These are phyloP conservation scores for Physaria fendleri DNA, from an alignment of 345 rosid species.

Conservation along the genomic window DNA sequence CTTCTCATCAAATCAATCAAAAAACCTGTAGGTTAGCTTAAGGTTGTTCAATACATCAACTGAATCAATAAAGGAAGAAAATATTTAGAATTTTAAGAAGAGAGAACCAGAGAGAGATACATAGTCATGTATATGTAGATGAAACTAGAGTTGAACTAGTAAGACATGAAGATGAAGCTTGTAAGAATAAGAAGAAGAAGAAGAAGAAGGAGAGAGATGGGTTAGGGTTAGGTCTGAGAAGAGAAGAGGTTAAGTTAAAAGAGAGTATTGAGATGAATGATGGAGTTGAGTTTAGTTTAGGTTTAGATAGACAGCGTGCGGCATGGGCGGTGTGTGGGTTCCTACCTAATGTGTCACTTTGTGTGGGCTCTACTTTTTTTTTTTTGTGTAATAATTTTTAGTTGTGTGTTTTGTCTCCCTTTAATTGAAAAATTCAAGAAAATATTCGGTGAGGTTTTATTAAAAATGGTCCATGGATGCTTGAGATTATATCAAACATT, in stretches of 20 bases:
- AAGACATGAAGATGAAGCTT: slow-evolving; percentile 27
- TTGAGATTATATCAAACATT: slow-evolving; percentile 19
- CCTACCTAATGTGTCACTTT: slow-evolving; percentile 29
- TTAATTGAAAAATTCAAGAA: too few species aligned
- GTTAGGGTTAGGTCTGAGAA: slow-evolving; percentile 37
- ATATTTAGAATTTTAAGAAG: background rate
- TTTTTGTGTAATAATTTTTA: slow-evolving; percentile 24
- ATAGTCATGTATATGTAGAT: slow-evolving; percentile 21
- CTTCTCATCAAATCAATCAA: slow-evolving; percentile 12
- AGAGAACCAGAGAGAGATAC: too few species aligned
- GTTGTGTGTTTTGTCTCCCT: slow-evolving; percentile 14
- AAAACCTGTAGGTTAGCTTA: slow-evolving; percentile 11
- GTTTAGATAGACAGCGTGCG: slow-evolving; percentile 60
- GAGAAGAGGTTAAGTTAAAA: too few species aligned
- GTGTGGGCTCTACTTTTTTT: slow-evolving; percentile 39
- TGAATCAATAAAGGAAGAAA: background rate
- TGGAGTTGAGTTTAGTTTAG: slow-evolving; percentile 42
- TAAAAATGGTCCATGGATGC: slow-evolving; percentile 28
- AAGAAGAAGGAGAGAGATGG: slow-evolving; percentile 10
- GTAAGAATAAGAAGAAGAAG: slow-evolving; percentile 14
- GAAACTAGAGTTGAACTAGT: slow-evolving; percentile 25
- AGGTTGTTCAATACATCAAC: slow-evolving; percentile 6
- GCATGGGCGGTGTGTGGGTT: slow-evolving; percentile 73
- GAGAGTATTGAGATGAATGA: too few species aligned
- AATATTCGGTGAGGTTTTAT: slow-evolving; percentile 23